Percentiles rank a stretch among this genome's conserved stretches.
Evolutionary conservation across 192 early-diverging fungal genomes (phyloP).

Genomic region (Coemansia sp.): DNA sequence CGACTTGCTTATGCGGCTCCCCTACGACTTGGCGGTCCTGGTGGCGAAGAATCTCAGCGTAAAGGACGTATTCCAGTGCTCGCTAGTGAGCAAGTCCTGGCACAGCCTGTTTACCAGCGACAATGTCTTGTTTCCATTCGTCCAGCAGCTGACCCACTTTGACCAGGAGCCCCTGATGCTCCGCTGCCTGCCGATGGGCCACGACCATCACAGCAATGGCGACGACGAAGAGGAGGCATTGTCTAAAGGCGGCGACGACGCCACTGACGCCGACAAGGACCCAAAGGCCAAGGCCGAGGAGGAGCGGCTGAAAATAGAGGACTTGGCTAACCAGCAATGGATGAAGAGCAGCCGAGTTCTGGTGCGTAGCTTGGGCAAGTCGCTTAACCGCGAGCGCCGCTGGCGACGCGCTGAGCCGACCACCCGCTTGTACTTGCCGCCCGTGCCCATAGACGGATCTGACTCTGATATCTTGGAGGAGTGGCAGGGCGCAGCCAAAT

Average conservation of each 20-base stretch:
- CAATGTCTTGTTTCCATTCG: conserved; percentile 21
- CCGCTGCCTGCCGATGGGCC: conserved; percentile 27
- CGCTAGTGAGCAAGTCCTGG: conserved; percentile 36
- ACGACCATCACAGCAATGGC: conserved; percentile 13
- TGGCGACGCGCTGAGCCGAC: conserved; percentile 34
- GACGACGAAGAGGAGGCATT: not conserved
- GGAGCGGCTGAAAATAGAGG: conserved; percentile 19
- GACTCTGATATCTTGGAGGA: conserved; percentile 38
- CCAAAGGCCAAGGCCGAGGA: not conserved
- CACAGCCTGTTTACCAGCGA: conserved; percentile 29
- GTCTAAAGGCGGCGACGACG: not conserved
- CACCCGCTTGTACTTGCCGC: conserved; percentile 42
- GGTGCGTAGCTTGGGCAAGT: conserved; percentile 34
- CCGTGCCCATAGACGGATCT: conserved; percentile 42
- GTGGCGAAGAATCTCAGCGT: conserved; percentile 17
- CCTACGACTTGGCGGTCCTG: conserved; percentile 44
- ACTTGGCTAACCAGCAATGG: conserved; percentile 45
- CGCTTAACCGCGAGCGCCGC: conserved; percentile 37
- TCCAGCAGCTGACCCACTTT: conserved; percentile 43
- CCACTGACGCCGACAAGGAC: not conserved
- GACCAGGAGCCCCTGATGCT: conserved; percentile 53
- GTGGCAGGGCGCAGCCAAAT: conserved; percentile 40
- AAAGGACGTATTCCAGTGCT: conserved; percentile 38
- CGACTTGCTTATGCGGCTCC: conserved; percentile 42
- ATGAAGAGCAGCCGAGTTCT: conserved; percentile 31